Evolutionary conservation across 2,329 filamentous ascomycete species (phyloP), one percentile per base, ranked within the genome.

Genomic region (Coniochaeta pulveracea): DNA sequence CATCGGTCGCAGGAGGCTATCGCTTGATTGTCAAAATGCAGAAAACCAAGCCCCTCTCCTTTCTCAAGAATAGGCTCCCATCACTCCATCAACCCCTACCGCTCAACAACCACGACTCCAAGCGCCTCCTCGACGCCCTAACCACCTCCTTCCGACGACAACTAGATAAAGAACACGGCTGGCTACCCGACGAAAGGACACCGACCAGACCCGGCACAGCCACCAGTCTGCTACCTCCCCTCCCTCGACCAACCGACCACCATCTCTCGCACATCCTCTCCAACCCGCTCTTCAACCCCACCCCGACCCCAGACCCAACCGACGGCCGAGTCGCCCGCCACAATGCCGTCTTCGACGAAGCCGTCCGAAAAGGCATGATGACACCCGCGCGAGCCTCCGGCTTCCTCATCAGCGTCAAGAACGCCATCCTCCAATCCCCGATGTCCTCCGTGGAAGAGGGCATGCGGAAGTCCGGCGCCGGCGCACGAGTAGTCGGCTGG

Each of bases 91-190:
- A 72, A 30, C 69, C 70, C 6, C 51, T 68, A 2, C 61, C 66
- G 2, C 53, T 76, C 24, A 66, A 56, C 27, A 52, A 56, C 26
- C 58, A 60, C 35, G 66, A 73, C 36, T 66, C 68, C 17, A 61
- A 69, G 39, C 64, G 66, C 43, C 61, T 76, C 7, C 66, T 75
- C 40, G 60, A 72, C 34, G 60, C 63, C 21, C 59, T 76, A 33
- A 76, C 72, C 33, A 52, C 58, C 5, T 74, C 70, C 3, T 76
- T 76, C 47, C 63, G 71, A 33, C 61, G 61, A 35, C 65, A 72
- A 19, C 64, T 76, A n/a, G 69, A 75, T 43, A 59, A 55, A 26
- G 70, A 76, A 45, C 66, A 76, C 44, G 69, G 69, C 38, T 63
- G 55, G 46, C 46, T 56, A 19, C 41, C 51, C 11, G 48, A 54